Percentiles rank a stretch among this genome's conserved stretches.
Conservation (phyloP, 305 asterid genomes). For the Fraxinus velutina region DNA sequence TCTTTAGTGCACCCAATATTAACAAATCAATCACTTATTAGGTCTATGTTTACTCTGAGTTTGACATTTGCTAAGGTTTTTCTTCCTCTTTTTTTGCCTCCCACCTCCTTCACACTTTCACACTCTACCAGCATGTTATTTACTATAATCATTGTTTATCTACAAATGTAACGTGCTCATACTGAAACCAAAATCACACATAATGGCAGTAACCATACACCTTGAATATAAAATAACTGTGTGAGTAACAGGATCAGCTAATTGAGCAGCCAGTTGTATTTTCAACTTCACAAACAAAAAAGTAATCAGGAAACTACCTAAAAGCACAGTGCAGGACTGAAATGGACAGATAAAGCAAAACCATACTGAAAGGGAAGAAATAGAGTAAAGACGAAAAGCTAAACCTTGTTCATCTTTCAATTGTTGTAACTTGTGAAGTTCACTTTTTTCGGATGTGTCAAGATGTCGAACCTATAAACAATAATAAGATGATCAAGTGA, state of each 20-base stretch:
- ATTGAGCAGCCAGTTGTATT: not conserved
- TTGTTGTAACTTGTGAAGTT: conserved; percentile 89
- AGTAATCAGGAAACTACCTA: not conserved
- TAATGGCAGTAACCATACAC: not conserved
- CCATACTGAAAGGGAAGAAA: not conserved
- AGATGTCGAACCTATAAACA: conserved; percentile 80
- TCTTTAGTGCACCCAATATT: not conserved
- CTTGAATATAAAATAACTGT: not conserved
- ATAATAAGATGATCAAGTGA: conserved; percentile 9
- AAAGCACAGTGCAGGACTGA: not conserved
- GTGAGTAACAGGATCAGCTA: not conserved
- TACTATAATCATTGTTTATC: not conserved
- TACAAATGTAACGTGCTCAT: not conserved
- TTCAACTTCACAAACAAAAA: not conserved
- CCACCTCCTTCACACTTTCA: not conserved
- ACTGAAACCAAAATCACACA: not conserved
- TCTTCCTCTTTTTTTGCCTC: not conserved
- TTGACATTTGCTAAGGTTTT: not conserved
- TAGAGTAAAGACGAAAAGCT: not conserved
- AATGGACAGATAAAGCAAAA: not conserved
- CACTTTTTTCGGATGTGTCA: conserved; percentile 95
- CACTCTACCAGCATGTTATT: not conserved
- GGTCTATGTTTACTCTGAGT: not conserved
- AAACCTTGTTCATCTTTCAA: conserved; percentile 92
- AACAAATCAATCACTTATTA: not conserved